Conservation (phyloP, 2,329 filamentous ascomycete species). For the Plenodomus biglobosus region DNA sequence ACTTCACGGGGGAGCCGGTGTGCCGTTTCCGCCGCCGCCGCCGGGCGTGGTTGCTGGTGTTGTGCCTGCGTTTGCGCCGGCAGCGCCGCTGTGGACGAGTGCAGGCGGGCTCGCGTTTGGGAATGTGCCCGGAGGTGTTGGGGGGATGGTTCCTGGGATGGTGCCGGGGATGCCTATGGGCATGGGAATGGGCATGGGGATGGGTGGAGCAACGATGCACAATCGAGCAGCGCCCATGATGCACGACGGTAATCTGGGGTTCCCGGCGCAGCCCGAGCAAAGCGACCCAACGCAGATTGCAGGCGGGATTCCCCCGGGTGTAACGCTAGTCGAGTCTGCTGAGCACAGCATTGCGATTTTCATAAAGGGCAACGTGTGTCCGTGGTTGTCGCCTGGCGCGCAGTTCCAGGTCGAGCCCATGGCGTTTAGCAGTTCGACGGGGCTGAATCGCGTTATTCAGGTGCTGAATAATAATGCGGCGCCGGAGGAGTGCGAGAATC, state of each 20-base stretch:
- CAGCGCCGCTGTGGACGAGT: constrained; percentile 24
- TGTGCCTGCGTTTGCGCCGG: constrained; percentile 27
- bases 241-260: constrained; percentile 24
- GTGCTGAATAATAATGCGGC: constrained; percentile 26
- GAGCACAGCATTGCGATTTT: constrained; percentile 31
- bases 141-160: constrained; percentile 8
- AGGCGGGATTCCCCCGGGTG: constrained; percentile 31
- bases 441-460: constrained; percentile 35
- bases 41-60: constrained; percentile 23
- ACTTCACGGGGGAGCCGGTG: constrained; percentile 17
- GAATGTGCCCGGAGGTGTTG: constrained; percentile 22
- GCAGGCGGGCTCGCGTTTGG: constrained; percentile 25
- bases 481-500: constrained; percentile 28
- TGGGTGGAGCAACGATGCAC: constrained; percentile 16
- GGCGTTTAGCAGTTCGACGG: constrained; percentile 23
- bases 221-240: constrained; percentile 24
- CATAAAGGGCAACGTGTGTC: constrained; percentile 32
- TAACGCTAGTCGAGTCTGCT: constrained; percentile 27
- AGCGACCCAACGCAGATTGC: constrained; percentile 27
- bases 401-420: constrained; percentile 30
- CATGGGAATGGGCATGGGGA: constrained; percentile 16
- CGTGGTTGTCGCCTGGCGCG: constrained; percentile 33
- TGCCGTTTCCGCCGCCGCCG: constrained; percentile 31
- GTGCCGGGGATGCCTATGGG: constrained; percentile 13
- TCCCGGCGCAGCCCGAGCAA: constrained; percentile 24